Evolutionary conservation across 108 stramenopile species (phyloP), one percentile per base, ranked within the genome.

Genomic region (Nannochloropsis salina): DNA sequence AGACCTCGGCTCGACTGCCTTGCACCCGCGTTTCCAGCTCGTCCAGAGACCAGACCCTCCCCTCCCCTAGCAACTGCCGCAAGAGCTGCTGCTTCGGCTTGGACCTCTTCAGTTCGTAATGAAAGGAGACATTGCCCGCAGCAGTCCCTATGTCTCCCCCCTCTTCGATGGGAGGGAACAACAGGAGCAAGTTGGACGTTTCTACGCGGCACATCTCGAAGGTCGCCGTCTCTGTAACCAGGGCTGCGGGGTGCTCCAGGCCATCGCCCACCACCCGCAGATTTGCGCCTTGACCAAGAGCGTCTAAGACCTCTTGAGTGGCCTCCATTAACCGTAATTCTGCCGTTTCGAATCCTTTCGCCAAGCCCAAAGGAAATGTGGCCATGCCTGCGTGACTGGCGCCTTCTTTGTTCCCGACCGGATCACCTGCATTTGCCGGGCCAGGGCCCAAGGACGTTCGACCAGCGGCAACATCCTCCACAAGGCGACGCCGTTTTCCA

Each of bases 151-250:
- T 74, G 8, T 3, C n/a, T 3, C 20, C 61, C 3, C 1, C 61
- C 6, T 15, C 0, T n/a, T 74, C 61, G 20, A 74, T n/a, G 61
- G 61, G 61, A 15, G 61, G 61, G 61, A 74, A 15, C 20, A 74
- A n/a, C 20, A 74, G 61, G n/a, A 74, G 61, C 61, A 74, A n/a
- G 61, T 74, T 74, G 61, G 61, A 74, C n/a, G 61, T 74, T n/a
- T 74, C 61, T 15, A 74, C 61, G 20, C 61, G 61, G n/a, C 61
- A 74, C 61, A 74, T n/a, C n/a, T 74, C 61, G 61, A 74, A 74
- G 61, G 61, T 74, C 61, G 61, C 61, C 20, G 15, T 74, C 61
- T 74, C 61, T n/a, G 61, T 74, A 15, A 74, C 61, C n/a, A 74
- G 61, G 15, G 61, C 61, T 6, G 61, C 61, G 20, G 61, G 6